Evolutionary conservation across 2,329 filamentous ascomycete species (phyloP), one percentile per base, ranked within the genome.

Genomic region (Xylariaceae sp.): DNA sequence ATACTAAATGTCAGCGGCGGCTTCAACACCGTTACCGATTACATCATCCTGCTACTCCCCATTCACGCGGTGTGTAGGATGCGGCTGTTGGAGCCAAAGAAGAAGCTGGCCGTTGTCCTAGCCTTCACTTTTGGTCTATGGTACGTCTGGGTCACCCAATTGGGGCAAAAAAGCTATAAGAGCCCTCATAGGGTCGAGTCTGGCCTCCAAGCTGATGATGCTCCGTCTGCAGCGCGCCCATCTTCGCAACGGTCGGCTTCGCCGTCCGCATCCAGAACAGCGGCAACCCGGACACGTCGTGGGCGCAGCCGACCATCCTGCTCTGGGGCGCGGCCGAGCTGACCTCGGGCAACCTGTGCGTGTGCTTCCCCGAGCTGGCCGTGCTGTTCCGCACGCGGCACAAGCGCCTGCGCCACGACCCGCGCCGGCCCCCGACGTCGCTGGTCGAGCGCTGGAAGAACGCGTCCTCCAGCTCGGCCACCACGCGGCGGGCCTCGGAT

Each of bases 11-110:
- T 36, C 5, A 49, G 44, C 24, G 46, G 46, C 4, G 6, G 19
- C 2, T 49, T 49, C 30, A 49, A 49, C 14, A 43, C 42, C 2
- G 29, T 39, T 3, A 49, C 44, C 0, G 46, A 49, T 33, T 33
- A 28, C 17, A n/a, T 49, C 1, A 42, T 49, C 6, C 29, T 47
- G 1, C 16, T 47, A 4, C 42, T 49, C 3, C 46, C 46, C 3
- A n/a, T 45, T n/a, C 17, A 45, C 3, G 46, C 42, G 3, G 44
- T 47, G 3, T 30, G n/a, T n/a, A 8, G 44, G 30, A 38, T 31
- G 1, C 17, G 47, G 6, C 14, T 41, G 7, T 37, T 49, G 40
- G 32, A 35, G 14, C 10, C 11, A 3, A 24, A 25, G 19, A 42
- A 47, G 17, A 31, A 38, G 18, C 3, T 40, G 9, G n/a, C 33